Base-by-base conservation (phyloP, 306 rosid genomes). In the Prunus davidiana region DNA sequence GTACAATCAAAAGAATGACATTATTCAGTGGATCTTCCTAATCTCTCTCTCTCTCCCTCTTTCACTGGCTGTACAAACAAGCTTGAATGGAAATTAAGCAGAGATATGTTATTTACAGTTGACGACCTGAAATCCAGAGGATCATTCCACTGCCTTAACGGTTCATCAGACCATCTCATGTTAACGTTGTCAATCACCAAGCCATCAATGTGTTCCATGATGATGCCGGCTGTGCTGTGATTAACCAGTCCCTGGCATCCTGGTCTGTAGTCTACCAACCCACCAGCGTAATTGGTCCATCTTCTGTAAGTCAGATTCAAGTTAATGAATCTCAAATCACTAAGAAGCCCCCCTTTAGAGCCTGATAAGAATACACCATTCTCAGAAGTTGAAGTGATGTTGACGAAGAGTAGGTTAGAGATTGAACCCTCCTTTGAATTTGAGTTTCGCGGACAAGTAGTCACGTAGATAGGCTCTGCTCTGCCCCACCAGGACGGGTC, bases 401-500 rank as follows among this genome's bases (percentile, higher is more conserved):
- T 94, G 12, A 87, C 82, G 80, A 94, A 94, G 67, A 32, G 82
- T 32, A 94, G 22, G 77, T 94, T 72, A 60, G 98, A 94, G 80
- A 94, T 90, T 19, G 96, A 87, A 66, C 93, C 98, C 84, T 91
- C 98, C 77, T 87, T 90, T 55, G 96, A 82, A 69, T 54, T 55
- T 20, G 88, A 41, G 77, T 90, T 0, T 70, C 98, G 76, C 1
- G 96, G 97, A 69, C 98, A 94, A 24, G 87, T 80, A 4, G 96
- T 90, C 46, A 91, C 93, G 57, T 94, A 94, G 34, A 94, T 90
- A 64, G 98, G 97, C 84, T 94, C 98, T 0, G 97, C 98, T 84
- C 97, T 94, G 70, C 98, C 98, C 98, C 98, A 94, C 97, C 98
- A 94, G 78, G 72, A 94, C 1, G 85, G 95, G 14, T 94, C 96